Conservation (phyloP, 78 protist species). For the Dictyostelium discoideum region DNA sequence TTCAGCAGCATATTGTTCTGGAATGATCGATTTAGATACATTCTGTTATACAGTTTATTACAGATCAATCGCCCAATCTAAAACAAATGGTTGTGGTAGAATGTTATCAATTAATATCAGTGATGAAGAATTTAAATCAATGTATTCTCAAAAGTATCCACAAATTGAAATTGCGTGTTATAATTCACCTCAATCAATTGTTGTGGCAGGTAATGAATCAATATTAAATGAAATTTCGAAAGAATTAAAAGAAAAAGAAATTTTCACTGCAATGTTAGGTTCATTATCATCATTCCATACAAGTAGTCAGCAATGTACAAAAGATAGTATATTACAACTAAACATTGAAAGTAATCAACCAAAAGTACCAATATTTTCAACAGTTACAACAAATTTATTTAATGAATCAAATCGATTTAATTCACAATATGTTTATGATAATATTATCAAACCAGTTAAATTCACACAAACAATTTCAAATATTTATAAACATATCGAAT, state of each 20-base stretch:
- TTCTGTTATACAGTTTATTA: no score
- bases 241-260: neutral
- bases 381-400: neutral
- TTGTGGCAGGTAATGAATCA: conserved; percentile 30
- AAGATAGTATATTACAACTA: neutral
- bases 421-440: neutral
- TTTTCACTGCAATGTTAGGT: conserved; percentile 9
- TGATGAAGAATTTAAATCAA: neutral
- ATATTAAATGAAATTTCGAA: neutral
- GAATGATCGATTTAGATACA: neutral
- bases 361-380: neutral
- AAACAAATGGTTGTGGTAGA: conserved; percentile 42
- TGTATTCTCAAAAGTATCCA: neutral
- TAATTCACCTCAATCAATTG: conserved; percentile 38
- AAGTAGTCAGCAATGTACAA: neutral
- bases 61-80: conserved; percentile 4
- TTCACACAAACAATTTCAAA: neutral
- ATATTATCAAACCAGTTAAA: conserved; percentile 5
- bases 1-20: conserved; percentile 28
- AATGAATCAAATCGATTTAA: neutral
- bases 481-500: neutral
- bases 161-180: conserved; percentile 41
- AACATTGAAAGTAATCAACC: neutral
- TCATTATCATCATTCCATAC: conserved; percentile 62
- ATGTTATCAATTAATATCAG: conserved; percentile 51